Percentiles rank a stretch among this genome's conserved stretches.
phyloP scores from a whole-genome alignment of 2,329 filamentous ascomycete genomes.

The Penicillium sp. region DNA sequence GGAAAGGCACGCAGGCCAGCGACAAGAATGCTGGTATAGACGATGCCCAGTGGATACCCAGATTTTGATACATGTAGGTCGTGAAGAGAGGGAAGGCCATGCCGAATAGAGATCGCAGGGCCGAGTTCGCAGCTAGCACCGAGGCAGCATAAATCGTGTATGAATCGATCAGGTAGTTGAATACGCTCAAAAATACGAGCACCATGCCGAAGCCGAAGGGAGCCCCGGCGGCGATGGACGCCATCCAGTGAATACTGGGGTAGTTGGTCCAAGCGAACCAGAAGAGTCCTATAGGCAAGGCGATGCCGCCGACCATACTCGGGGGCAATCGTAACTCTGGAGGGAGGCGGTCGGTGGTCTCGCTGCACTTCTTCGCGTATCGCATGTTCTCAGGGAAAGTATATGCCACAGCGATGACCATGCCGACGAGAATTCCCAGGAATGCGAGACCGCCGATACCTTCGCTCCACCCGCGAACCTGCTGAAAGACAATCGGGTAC shows the following conservation, averaged over 20 bases:
- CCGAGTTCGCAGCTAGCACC: conserved; percentile 50
- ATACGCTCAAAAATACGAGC: conserved; percentile 46
- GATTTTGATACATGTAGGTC: conserved; percentile 49
- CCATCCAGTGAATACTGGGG: conserved; percentile 48
- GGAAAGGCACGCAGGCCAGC: conserved; percentile 48
- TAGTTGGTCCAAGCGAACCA: conserved; percentile 66
- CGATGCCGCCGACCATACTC: conserved; percentile 54
- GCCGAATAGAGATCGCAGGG: conserved; percentile 53
- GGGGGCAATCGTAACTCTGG: conserved; percentile 63
- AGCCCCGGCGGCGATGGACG: conserved; percentile 42
- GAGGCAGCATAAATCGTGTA: conserved; percentile 50
- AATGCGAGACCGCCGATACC: conserved; percentile 56
- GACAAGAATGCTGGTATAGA: conserved; percentile 53
- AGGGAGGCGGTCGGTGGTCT: conserved; percentile 43
- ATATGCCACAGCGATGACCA: conserved; percentile 45
- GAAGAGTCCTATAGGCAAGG: conserved; percentile 62
- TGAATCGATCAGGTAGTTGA: conserved; percentile 52
- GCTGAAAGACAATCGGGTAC: conserved; percentile 53
- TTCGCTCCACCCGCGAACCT: conserved; percentile 51
- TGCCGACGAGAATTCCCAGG: conserved; percentile 52
- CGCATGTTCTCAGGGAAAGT: conserved; percentile 46
- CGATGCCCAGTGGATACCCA: conserved; percentile 56
- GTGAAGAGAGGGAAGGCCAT: conserved; percentile 56
- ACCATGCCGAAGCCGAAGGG: conserved; percentile 52
- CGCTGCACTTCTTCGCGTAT: conserved; percentile 35